Base-by-base conservation (phyloP, 441 rosid species). In the Erodium moschatum region DNA sequence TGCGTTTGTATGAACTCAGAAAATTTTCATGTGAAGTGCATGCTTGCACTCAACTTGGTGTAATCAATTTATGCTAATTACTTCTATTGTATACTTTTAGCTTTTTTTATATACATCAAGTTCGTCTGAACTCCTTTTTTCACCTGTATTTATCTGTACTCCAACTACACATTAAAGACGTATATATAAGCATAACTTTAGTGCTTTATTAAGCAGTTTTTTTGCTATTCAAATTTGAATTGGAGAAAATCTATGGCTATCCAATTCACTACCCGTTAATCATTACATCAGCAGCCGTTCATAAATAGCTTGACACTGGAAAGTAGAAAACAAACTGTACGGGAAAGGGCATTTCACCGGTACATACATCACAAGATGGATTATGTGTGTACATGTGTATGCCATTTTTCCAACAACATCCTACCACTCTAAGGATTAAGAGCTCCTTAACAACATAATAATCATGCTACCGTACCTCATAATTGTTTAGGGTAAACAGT, bases 401-500 rank as follows among this genome's bases (percentile, higher is more conserved):
- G 7, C 5, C 65, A 62, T 24, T 24, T 29, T 27, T 62, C 11
- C 38, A 60, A 21, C 65, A 12, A 10, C 65, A 24, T 21, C 65
- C 35, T 11, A 61, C 31, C 65, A 61, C 38, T 56, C 12, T 24
- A 12, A 61, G n/a, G 65, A 61, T 11, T 3, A 12, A 21, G 38
- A 61, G 20, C 64, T 50, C 58, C 27, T 62, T 12, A 62, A 27
- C 27, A 13, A 5, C 7, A 69, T 24, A 21, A 44, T 20, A 21
- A 21, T 18, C 50, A 58, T 40, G 44, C 40, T 24, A 46, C 16
- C 71, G 9, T 71, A 86, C 99, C 96, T n/a, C 85, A 76, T 82
- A 94, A 79, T 88, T 91, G 68, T 96, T 91, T 63, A 91, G 82
- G 65, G 97, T 71, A 72, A 62, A 68, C 88, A 94, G 75, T 83